Evolutionary conservation across 306 rosid genomes (phyloP), one percentile per base, ranked within the genome.

Genomic region (Cyamopsis tetragonoloba): DNA sequence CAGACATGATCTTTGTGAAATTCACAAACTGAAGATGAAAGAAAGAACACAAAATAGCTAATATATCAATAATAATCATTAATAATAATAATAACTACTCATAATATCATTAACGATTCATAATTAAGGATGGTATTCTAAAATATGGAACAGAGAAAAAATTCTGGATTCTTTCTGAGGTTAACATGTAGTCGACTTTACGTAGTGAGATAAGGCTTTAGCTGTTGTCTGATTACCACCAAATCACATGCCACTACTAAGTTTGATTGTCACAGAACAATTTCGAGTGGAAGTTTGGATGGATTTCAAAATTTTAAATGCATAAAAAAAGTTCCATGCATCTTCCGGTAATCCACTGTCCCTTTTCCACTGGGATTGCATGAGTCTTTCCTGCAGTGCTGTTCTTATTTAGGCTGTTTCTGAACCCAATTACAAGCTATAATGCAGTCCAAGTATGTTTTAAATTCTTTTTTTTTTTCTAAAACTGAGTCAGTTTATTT

Each of bases 1-100:
- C 96, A 10, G 91, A 81, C 97, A 83, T 88, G 73, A 91, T 84
- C 64, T 84, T 88, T 39, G 91, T 82, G 86, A 88, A 91, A 83
- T 91, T 74, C 77, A 91, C 96, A 73, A 91, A 91, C 97, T 91
- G 83, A 53, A 34, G 38, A 68, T 57, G 15, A 17, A 41, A 65
- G 47, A 42, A 44, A 28, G 19, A 60, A 20, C 44, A 39, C 35
- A 39, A 53, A 32, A 23, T 57, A 43, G 55, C 41, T 43, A 34
- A 13, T 14, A 30, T n/a, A 26, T 47, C 30, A 4, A 13, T 7
- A 28, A 20, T 5, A 11, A n/a, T n/a, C 8, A 55, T 3, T 55
- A 28, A 10, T 35, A 68, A 24, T 24, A 39, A 23, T 20, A 6
- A 15, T 7, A 34, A 60, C n/a, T n/a, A 30, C 43, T 54, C 22